Conservation (phyloP, 306 rosid species). For the Vigna hirtella region DNA sequence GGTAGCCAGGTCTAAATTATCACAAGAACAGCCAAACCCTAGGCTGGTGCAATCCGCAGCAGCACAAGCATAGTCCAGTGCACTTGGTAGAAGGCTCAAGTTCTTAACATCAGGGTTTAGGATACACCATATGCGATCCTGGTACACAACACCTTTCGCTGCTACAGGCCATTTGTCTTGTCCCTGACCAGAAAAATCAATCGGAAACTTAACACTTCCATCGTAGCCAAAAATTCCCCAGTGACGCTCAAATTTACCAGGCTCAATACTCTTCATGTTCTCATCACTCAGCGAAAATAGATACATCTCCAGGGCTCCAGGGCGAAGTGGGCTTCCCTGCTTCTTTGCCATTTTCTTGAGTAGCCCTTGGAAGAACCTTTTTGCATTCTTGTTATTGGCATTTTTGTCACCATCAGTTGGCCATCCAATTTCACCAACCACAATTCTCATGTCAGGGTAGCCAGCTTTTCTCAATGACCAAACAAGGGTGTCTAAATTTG, state of each 20-base stretch:
- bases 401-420: conserved; percentile 71
- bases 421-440: conserved; percentile 93
- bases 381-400: conserved; percentile 49
- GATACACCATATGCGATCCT: conserved; percentile 70
- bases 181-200: conserved; percentile 70
- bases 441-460: conserved; percentile 42
- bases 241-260: conserved; percentile 80
- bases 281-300: conserved; percentile 74
- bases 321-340: conserved; percentile 69
- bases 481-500: conserved; percentile 71
- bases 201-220: conserved; percentile 64
- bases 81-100: background rate
- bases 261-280: conserved; percentile 66
- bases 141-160: conserved; percentile 67
- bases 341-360: conserved; percentile 58
- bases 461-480: conserved; percentile 64
- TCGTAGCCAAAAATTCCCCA: conserved; percentile 82
- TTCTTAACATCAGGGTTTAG: conserved; percentile 32
- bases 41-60: conserved; percentile 70
- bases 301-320: conserved; percentile 52
- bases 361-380: conserved; percentile 72
- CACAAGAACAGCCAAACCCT: conserved; percentile 57
- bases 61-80: conserved; percentile 60
- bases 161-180: conserved; percentile 48
- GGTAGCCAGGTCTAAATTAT: conserved; percentile 36